A percentile compares a stretch with the other conserved stretches of the same genome.
These are phyloP conservation scores for Tetradesmus lagerheimii DNA, from an alignment of 139 green algal species.

Conservation along the genomic window DNA sequence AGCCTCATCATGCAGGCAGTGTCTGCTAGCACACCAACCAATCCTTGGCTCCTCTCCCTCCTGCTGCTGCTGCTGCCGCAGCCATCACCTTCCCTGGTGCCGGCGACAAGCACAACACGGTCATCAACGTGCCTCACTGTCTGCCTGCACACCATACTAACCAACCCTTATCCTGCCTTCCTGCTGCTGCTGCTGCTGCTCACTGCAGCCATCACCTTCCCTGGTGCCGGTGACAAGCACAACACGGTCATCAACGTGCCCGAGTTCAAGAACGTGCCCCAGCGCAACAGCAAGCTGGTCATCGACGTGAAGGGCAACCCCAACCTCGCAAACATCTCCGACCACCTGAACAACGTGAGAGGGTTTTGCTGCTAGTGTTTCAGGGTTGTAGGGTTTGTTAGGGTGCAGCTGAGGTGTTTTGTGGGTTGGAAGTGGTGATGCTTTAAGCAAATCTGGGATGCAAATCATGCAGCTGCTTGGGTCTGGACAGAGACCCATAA, in stretches of 20 bases:
- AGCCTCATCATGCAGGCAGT: too few species aligned
- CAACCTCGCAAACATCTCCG: neutral
- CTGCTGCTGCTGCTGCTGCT: neutral
- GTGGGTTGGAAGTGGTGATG: too few species aligned
- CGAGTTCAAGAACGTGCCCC: neutral
- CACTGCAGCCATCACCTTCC: neutral
- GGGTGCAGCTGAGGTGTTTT: too few species aligned
- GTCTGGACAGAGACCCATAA: too few species aligned
- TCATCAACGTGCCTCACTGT: slow-evolving; percentile 38
- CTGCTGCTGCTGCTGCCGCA: neutral
- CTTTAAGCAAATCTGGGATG: too few species aligned
- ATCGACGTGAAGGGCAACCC: slow-evolving; percentile 5
- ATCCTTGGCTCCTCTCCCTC: neutral
- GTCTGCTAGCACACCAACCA: too few species aligned
- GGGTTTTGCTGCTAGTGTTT: neutral
- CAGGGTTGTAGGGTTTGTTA: neutral
- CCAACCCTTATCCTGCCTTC: neutral
- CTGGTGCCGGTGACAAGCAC: neutral
- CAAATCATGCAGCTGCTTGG: too few species aligned
- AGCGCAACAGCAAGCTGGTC: slow-evolving; percentile 4
- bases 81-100: neutral
- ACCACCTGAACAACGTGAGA: neutral
- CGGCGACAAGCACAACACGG: slow-evolving; percentile 10
- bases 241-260: slow-evolving; percentile 34
- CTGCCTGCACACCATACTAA: neutral